Percentiles rank a stretch among this genome's conserved stretches.
Evolutionary conservation across 2,329 filamentous ascomycete genomes (phyloP).

Genomic region (Nannizzia gypsea): DNA sequence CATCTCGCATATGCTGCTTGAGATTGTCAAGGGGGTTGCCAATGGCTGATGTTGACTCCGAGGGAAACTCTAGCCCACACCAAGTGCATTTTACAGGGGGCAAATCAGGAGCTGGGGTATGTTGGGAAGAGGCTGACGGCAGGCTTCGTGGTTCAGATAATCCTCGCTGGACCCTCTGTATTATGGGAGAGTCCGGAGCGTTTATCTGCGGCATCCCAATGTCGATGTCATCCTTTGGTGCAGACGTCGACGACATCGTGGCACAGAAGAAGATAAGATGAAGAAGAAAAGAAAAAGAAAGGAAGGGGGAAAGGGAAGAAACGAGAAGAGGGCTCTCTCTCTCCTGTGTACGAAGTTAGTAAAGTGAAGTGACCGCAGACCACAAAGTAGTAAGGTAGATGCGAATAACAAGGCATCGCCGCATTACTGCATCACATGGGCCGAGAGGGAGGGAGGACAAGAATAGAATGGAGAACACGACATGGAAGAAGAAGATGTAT

Average conservation of each 20-base stretch:
- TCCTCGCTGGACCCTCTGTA: neutral
- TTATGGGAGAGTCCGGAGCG: neutral
- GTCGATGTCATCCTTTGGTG: constrained; percentile 3
- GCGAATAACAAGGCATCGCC: neutral
- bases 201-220: neutral
- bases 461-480: neutral
- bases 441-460: neutral
- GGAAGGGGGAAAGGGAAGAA: neutral
- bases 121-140: constrained; percentile 5
- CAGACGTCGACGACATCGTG: constrained; percentile 2
- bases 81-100: constrained; percentile 24
- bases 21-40: constrained; percentile 22
- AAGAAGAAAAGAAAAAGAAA: neutral
- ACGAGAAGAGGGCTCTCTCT: neutral
- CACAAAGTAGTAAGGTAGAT: neutral
- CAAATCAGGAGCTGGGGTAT: constrained; percentile 2
- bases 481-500: neutral
- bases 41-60: constrained; percentile 13
- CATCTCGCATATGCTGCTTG: constrained; percentile 24
- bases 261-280: neutral
- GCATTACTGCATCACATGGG: neutral
- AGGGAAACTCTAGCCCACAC: constrained; percentile 27
- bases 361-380: neutral
- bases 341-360: neutral
- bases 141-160: constrained; percentile 8